Percentiles rank a stretch among this genome's conserved stretches.
phyloP scores from a whole-genome alignment of 2,329 filamentous ascomycete species.

The Neonectria magnoliae region DNA sequence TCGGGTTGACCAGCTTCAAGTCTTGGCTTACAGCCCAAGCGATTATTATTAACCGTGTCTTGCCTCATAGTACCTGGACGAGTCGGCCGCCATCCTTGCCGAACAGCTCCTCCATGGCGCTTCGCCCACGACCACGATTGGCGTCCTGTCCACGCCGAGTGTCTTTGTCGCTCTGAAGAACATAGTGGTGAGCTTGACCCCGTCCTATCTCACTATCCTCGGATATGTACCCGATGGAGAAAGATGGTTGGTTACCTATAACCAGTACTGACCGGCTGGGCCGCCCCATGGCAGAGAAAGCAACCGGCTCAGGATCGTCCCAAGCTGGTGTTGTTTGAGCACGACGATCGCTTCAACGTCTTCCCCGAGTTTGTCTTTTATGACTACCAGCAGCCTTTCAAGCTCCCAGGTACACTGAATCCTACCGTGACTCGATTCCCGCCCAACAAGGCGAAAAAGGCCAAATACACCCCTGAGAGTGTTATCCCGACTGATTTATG shows the following conservation, averaged over 20 bases:
- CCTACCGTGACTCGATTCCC: not conserved
- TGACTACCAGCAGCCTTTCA: conserved; percentile 75
- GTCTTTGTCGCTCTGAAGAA: conserved; percentile 83
- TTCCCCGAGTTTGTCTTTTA: conserved; percentile 81
- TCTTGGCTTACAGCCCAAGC: not conserved
- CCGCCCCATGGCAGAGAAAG: conserved; percentile 24
- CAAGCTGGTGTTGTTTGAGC: conserved; percentile 74
- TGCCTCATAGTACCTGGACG: conserved; percentile 71
- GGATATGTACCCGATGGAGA: not conserved
- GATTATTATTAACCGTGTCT: not conserved
- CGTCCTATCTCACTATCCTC: not conserved
- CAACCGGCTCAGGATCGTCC: conserved; percentile 52
- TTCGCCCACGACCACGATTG: conserved; percentile 67
- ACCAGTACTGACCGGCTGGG: conserved; percentile 20
- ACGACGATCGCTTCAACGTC: conserved; percentile 76
- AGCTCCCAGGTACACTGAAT: conserved; percentile 63
- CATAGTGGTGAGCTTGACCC: conserved; percentile 61
- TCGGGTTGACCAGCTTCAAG: not conserved
- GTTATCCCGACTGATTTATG: not conserved
- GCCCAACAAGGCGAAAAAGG: no score
- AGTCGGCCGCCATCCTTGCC: conserved; percentile 73
- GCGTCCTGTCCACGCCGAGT: conserved; percentile 78
- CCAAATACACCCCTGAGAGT: conserved; percentile 28
- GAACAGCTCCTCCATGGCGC: conserved; percentile 71
- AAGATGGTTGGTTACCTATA: not conserved